phyloP scores from a whole-genome alignment of 2,329 filamentous ascomycete genomes.

The Penicillium expansum region DNA sequence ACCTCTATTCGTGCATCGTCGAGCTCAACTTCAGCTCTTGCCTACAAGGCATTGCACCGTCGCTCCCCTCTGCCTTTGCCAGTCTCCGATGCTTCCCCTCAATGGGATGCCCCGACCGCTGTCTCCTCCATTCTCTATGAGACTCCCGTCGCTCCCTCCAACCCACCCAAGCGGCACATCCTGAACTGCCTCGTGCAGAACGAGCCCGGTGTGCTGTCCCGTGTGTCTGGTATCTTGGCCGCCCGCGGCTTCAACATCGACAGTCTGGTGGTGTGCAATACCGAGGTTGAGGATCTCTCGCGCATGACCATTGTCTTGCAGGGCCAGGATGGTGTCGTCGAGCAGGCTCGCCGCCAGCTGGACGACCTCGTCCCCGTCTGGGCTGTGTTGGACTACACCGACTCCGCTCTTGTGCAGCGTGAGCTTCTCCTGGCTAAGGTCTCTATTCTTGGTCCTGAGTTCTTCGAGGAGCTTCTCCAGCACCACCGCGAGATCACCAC shows the following conservation, averaged over 20 bases:
- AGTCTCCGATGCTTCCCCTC: slow-evolving; percentile 69
- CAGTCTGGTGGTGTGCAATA: slow-evolving; percentile 95
- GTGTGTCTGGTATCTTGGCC: slow-evolving; percentile 92
- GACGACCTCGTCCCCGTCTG: slow-evolving; percentile 97
- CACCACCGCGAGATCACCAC: slow-evolving; percentile 89
- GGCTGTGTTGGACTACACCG: slow-evolving; percentile 96
- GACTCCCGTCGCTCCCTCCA: slow-evolving; percentile 78
- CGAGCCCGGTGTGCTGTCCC: slow-evolving; percentile 94
- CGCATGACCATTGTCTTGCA: slow-evolving; percentile 98
- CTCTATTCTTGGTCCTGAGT: slow-evolving; percentile 94
- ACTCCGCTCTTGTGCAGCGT: slow-evolving; percentile 87
- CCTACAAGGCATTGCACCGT: slow-evolving; percentile 94
- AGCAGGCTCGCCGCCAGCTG: slow-evolving; percentile 91
- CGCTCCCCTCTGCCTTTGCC: slow-evolving; percentile 83
- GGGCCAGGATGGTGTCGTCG: slow-evolving; percentile 93
- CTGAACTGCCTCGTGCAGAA: slow-evolving; percentile 99
- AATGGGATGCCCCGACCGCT: slow-evolving; percentile 85
- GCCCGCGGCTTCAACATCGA: slow-evolving; percentile 99
- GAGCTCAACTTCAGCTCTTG: slow-evolving; percentile 84
- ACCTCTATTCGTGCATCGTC: slow-evolving; percentile 35
- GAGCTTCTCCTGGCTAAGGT: slow-evolving; percentile 94
- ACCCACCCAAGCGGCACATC: slow-evolving; percentile 88
- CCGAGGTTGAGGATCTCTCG: slow-evolving; percentile 92
- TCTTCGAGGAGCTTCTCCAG: slow-evolving; percentile 93
- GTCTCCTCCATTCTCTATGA: slow-evolving; percentile 99